Conservation (phyloP, 345 rosid species). For the Streptanthus diversifolius region DNA sequence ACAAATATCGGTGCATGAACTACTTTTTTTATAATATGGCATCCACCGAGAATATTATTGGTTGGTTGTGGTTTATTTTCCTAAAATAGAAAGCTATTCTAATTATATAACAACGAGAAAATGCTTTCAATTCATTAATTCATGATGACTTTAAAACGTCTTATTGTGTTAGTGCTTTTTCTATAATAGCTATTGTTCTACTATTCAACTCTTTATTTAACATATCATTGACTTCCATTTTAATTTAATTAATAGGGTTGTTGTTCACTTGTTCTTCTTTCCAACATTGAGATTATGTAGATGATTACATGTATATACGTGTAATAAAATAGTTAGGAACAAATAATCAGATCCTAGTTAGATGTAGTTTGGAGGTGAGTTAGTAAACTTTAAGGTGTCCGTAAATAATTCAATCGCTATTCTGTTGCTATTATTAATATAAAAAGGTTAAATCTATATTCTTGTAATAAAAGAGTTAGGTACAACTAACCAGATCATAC, state of each 20-base stretch:
- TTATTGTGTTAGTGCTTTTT: background rate
- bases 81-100: slow-evolving; percentile 4
- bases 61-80: slow-evolving; percentile 10
- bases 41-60: slow-evolving; percentile 11
- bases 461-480: background rate
- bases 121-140: background rate
- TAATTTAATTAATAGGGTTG: background rate
- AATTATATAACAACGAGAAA: background rate
- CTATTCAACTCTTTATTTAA: background rate
- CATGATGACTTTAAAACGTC: background rate
- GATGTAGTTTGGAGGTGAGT: background rate
- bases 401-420: background rate
- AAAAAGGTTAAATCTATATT: background rate
- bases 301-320: background rate
- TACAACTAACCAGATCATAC: too few relatives aligned
- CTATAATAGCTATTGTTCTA: background rate
- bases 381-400: background rate
- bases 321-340: background rate
- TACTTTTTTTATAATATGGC: background rate
- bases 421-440: background rate
- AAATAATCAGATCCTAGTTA: background rate
- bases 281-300: background rate
- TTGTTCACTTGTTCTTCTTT: background rate
- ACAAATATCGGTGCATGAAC: background rate
- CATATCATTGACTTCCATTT: background rate